Base-by-base conservation (phyloP, 2,329 filamentous ascomycete genomes). In the Cryphonectria japonica region DNA sequence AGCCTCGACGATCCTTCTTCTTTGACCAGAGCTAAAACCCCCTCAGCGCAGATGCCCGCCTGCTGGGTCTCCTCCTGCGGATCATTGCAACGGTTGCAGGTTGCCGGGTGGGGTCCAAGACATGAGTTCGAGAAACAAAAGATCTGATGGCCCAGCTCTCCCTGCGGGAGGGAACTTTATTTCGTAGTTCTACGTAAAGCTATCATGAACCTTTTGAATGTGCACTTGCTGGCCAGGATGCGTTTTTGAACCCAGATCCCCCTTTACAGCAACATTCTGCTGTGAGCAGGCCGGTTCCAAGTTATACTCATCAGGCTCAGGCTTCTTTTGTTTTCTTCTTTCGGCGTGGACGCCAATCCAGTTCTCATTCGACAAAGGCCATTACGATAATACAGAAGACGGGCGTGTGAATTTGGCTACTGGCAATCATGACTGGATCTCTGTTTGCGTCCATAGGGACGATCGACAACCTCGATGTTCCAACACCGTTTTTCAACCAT, bases 381-480 rank as follows among this genome's bases (percentile, higher is more conserved):
- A 34, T 16, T 14, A 22, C 54, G 29, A 19, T 16, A 13, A 57
- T 16, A 32, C 29, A 3, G 37, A 39, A 6, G 54, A 16, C 54
- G 29, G 54, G 14, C 26, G 54, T 13, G 46, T 7, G 5, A 34
- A 59, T 19, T 19, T 16, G 13, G 7, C 29, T 32, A 5, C 29
- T 57, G 26, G 5, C 46, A 59, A 22, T 39, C 29, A 65, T 65
- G 62, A 50, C 62, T 32, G 41, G 26, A 22, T 70, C 69, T 41
- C 46, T 70, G 26, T 68, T 67, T 57, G 69, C 64, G 29, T 61
- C 67, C 43, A 68, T 70, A n/a, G 69, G 69, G 29, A 60, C 69
- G 16, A 16, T 57, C 41, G 65, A 70, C 43, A 70, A 70, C 52
- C 65, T 70, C 26, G 39, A 68, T 57, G 69, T 59, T 41, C 65